Evolutionary conservation across 108 stramenopile genomes (phyloP).

Genomic region (Cyclotella sp.): DNA sequence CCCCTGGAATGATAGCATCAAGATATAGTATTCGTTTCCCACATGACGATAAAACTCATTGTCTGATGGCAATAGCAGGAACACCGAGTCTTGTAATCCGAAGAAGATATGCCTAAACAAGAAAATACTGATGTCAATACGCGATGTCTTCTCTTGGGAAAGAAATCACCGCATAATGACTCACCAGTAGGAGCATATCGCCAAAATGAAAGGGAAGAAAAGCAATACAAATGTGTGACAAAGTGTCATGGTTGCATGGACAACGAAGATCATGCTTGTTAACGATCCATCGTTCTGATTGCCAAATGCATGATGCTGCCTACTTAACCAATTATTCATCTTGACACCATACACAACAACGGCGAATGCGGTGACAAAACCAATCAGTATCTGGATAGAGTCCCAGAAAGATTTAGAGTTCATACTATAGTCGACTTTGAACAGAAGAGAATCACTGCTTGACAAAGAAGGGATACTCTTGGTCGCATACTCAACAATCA

Average conservation of each 20-base stretch:
- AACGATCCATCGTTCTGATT: conserved; percentile 26
- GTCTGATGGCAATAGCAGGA: conserved; percentile 68
- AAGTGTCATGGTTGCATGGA: conserved; percentile 53
- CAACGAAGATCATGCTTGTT: conserved; percentile 31
- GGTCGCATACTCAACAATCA: conserved; percentile 70
- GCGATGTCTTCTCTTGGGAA: conserved; percentile 8
- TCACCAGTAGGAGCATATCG: conserved; percentile 58
- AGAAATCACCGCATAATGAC: not conserved
- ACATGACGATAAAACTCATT: conserved; percentile 43
- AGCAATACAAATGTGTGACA: conserved; percentile 62
- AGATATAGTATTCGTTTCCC: conserved; percentile 60
- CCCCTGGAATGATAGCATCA: conserved; percentile 47
- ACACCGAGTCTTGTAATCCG: conserved; percentile 77
- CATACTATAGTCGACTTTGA: conserved; percentile 70
- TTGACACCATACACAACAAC: conserved; percentile 50
- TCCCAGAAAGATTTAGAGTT: conserved; percentile 59
- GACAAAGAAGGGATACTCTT: conserved; percentile 23
- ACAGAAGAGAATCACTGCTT: conserved; percentile 32
- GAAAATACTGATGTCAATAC: not conserved
- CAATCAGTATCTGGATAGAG: conserved; percentile 57
- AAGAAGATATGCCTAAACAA: conserved; percentile 71
- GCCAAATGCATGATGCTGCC: conserved; percentile 37
- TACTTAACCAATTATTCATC: conserved; percentile 58
- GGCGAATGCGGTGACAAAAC: conserved; percentile 54
- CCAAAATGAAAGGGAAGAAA: conserved; percentile 51